Base-by-base conservation (phyloP, 208 protist species). In the Trypanosomatidae sp. region DNA sequence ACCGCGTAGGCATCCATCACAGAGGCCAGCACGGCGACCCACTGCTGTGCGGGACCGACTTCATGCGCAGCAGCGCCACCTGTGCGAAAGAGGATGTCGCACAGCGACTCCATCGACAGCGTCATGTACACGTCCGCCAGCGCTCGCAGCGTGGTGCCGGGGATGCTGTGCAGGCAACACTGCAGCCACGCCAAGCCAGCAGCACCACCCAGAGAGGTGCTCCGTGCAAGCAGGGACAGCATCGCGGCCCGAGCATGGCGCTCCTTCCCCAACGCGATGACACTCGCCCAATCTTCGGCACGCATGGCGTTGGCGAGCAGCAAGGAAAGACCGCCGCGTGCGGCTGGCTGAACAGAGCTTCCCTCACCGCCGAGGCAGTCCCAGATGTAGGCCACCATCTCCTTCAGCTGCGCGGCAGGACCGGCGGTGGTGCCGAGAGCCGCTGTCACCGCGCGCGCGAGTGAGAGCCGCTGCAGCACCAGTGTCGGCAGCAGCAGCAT, bases 281-380 rank as follows among this genome's bases (percentile, higher is more conserved):
- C n/a, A 41, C 81, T 90, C 13, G 56, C 36, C 91, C 91, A 96
- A 39, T 88, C 83, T 33, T 91, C 82, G n/a, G 84, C 75, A 8
- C 49, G 83, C 41, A 95, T 71, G 22, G 53, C 33, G 75, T 84
- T 81, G 2, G 85, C 89, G 7, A 94, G 30, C 52, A 77, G 44
- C 49, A 80, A 43, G 0, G 66, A 69, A 28, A 46, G n/a, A 43
- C 62, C 28, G 7, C 22, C 56, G 55, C 7, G 28, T 5, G 49
- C 39, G 6, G 44, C 6, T 30, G 22, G 43, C 30, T 8, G n/a
- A 3, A 19, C 47, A 25, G 15, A 52, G 59, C 44, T 25, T 0
- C 41, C 43, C 22, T 68, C 39, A 0, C 28, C 22, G 62, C 71
- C 78, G 50, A 75, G 52, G 67, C 68, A 69, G 28, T 74, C 15